Base-by-base conservation (phyloP, 371 early-diverging fungal genomes). In the Mortierella sp. region DNA sequence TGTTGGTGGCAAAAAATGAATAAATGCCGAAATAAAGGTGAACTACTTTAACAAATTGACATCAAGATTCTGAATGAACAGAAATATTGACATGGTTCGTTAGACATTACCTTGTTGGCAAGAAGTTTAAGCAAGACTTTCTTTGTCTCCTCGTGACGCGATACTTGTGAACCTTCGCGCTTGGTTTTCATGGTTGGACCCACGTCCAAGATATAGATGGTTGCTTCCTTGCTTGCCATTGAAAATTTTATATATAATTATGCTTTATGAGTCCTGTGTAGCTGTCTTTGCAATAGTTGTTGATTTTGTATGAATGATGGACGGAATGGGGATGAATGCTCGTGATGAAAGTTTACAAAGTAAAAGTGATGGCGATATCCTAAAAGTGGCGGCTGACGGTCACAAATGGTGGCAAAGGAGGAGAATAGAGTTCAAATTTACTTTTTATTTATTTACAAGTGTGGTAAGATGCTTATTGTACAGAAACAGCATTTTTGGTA, bases 201-300 rank as follows among this genome's bases (percentile, higher is more conserved):
- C 2, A 89, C 86, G 72, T 93, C 91, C 32, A 93, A 67, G 54
- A 92, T 75, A 66, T 85, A 89, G 26, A 85, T 73, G 2, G 93
- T 91, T 32, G 90, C 92, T 67, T 85, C 88, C 62, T 90, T 92
- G 71, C 72, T 70, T 51, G 89, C 85, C 89, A 90, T 89, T 64
- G 23, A 40, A 49, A 19, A 19, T n/a, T n/a, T n/a, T 10, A 34
- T 17, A 34, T 2, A 29, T 26, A 54, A 28, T 28, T 4, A n/a
- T 19, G 45, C 19, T 19, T 45, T 43, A 5, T n/a, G 5, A 19
- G 40, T 37, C 40, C 45, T 45, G 45, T 45, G 45, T 45, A 45
- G 15, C 5, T 45, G 45, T 19, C 15, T 45, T n/a, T 45, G 19
- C 15, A 45, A 19, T 17, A n/a, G 45, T 4, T 43, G 45, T 19